Conservation (phyloP, 208 protist genomes). For the Trichomonas vaginalis region DNA sequence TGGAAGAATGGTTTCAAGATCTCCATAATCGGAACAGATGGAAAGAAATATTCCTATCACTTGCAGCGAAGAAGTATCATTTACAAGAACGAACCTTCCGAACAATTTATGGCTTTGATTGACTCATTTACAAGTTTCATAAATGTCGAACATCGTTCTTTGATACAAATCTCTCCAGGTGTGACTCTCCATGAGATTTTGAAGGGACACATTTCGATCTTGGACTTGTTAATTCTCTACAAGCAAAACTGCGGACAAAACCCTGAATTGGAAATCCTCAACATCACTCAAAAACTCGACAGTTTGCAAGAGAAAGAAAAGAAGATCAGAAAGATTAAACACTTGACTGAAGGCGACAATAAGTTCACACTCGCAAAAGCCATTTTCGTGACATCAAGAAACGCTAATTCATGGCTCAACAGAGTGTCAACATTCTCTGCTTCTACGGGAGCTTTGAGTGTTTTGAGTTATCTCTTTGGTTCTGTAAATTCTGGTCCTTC, state of each 20-base stretch:
- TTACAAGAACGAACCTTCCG: background rate
- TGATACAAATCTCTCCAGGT: background rate
- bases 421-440: background rate
- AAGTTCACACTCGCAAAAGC: background rate
- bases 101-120: background rate
- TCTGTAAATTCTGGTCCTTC: background rate
- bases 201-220: background rate
- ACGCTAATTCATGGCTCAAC: background rate
- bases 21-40: background rate
- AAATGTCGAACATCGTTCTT: background rate
- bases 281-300: background rate
- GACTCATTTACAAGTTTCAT: background rate
- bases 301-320: background rate
- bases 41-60: background rate
- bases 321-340: background rate
- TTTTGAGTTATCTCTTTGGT: background rate
- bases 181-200: background rate
- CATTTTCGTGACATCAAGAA: background rate
- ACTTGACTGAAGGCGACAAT: too few relatives aligned
- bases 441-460: background rate
- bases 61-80: background rate
- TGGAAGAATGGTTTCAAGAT: background rate
- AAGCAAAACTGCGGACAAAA: too few relatives aligned
- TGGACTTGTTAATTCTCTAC: background rate
- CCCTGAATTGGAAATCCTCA: background rate